Percentiles rank a stretch among this genome's conserved stretches.
Evolutionary conservation across 2,329 filamentous ascomycete genomes (phyloP).

Genomic region (Dryadomyces quercivorus): DNA sequence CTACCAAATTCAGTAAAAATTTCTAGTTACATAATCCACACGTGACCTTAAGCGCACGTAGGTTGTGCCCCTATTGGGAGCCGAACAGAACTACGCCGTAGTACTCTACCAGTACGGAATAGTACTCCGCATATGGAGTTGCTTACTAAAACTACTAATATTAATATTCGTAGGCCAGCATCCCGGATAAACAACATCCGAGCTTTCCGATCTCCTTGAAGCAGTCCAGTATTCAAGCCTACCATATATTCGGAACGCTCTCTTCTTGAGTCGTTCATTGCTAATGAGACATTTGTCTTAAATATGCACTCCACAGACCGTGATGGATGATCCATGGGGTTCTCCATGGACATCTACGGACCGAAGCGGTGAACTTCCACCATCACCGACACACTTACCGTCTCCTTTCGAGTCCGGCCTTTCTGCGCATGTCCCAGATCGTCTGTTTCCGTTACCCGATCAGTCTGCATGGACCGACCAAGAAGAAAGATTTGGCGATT

Average conservation of each 20-base stretch:
- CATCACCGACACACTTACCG: not conserved
- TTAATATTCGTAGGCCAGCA: too few relatives aligned
- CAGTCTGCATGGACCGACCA: constrained; percentile 31
- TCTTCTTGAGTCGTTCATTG: not conserved
- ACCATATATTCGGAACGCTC: not conserved
- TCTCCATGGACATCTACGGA: constrained; percentile 43
- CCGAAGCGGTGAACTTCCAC: not conserved
- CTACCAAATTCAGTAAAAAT: too few relatives aligned
- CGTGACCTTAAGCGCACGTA: too few relatives aligned
- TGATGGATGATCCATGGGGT: constrained; percentile 52
- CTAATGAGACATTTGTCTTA: not conserved
- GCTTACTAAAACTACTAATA: too few relatives aligned
- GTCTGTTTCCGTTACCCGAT: constrained; percentile 2
- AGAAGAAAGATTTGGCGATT: constrained; percentile 25
- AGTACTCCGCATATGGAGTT: too few relatives aligned
- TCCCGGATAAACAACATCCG: not conserved
- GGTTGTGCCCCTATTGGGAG: too few relatives aligned
- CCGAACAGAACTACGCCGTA: too few relatives aligned
- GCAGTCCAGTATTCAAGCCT: not conserved
- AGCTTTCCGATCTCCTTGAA: not conserved
- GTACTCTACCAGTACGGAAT: too few relatives aligned
- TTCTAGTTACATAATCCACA: too few relatives aligned
- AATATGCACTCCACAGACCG: constrained; percentile 8
- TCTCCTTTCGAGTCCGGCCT: not conserved
- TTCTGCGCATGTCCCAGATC: constrained; percentile 16